phyloP scores from a whole-genome alignment of 768 basidiomycete species.

The Boletus eberwhitei region DNA sequence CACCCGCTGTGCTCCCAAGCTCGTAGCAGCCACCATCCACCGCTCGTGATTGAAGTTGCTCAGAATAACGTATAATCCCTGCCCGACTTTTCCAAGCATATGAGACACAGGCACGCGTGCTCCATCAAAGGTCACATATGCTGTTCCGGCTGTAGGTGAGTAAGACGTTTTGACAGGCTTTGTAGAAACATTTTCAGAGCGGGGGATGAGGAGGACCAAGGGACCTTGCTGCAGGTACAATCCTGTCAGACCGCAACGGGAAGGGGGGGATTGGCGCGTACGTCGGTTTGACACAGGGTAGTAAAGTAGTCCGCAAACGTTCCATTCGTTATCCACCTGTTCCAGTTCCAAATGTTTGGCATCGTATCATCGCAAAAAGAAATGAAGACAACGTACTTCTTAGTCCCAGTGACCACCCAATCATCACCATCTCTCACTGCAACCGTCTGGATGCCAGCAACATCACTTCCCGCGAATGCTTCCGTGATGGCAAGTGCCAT shows the following conservation, averaged over 20 bases:
- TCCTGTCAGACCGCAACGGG: constrained; percentile 1
- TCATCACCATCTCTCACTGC: constrained; percentile 82
- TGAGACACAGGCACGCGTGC: constrained; percentile 81
- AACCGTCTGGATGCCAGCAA: constrained; percentile 78
- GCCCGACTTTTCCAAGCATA: constrained; percentile 82
- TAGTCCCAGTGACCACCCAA: constrained; percentile 90
- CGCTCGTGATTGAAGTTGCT: constrained; percentile 89
- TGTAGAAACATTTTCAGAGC: constrained; percentile 72
- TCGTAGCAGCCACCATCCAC: constrained; percentile 79
- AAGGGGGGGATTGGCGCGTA: constrained; percentile 22
- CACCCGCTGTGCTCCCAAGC: constrained; percentile 70
- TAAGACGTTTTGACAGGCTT: constrained; percentile 92
- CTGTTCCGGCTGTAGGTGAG: constrained; percentile 87
- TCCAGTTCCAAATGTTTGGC: not conserved
- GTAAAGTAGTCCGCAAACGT: constrained; percentile 84
- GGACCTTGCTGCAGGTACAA: constrained; percentile 52
- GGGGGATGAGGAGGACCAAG: constrained; percentile 71
- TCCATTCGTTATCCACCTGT: constrained; percentile 89
- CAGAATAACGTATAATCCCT: constrained; percentile 79
- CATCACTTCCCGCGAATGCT: constrained; percentile 89
- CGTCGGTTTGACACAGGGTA: constrained; percentile 71
- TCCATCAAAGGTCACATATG: constrained; percentile 78
- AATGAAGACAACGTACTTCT: constrained; percentile 57
- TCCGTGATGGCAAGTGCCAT: constrained; percentile 91
- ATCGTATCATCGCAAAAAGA: not conserved